These are phyloP conservation scores for Tanozyma kutaoensis DNA, from an alignment of 805 yeast species.

Conservation along the genomic window DNA sequence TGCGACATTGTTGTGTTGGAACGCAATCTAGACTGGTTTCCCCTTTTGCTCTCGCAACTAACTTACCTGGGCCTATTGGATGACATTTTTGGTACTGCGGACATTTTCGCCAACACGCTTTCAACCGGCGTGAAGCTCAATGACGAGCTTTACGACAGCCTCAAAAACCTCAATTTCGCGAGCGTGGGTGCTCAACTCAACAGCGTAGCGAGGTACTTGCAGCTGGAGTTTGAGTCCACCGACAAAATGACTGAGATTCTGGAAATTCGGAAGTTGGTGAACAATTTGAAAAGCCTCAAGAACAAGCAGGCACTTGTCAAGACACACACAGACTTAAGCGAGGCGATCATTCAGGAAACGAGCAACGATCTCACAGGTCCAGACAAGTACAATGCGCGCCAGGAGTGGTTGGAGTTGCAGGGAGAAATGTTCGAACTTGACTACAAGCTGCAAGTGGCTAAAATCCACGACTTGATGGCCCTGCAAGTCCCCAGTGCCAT, in stretches of 20 bases:
- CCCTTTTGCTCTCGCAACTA: conserved; percentile 63
- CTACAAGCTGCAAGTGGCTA: conserved; percentile 16
- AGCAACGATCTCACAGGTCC: conserved; percentile 9
- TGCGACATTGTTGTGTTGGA: conserved; percentile 71
- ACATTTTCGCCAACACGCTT: conserved; percentile 7
- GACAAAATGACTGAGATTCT: conserved; percentile 9
- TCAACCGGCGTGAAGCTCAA: conserved; percentile 11
- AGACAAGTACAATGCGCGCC: conserved; percentile 20
- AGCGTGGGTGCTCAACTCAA: conserved; percentile 66
- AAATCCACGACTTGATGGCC: conserved; percentile 24
- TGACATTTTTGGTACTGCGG: conserved; percentile 46
- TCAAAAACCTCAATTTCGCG: conserved; percentile 65
- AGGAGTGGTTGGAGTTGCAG: conserved; percentile 43
- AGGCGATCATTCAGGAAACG: conserved; percentile 39
- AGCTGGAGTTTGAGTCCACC: conserved; percentile 43
- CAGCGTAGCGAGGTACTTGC: conserved; percentile 55
- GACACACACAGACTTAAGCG: conserved; percentile 66
- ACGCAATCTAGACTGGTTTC: conserved; percentile 58
- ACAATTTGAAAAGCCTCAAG: conserved; percentile 54
- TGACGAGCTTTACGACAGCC: conserved; percentile 35
- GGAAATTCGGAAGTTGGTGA: conserved; percentile 62
- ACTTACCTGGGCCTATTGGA: conserved; percentile 76
- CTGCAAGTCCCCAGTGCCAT: conserved; percentile 23
- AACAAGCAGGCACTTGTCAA: conserved; percentile 53
- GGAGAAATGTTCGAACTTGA: conserved; percentile 49